Conservation (phyloP, 495 filamentous ascomycete genomes). For the Lepraria neglecta region DNA sequence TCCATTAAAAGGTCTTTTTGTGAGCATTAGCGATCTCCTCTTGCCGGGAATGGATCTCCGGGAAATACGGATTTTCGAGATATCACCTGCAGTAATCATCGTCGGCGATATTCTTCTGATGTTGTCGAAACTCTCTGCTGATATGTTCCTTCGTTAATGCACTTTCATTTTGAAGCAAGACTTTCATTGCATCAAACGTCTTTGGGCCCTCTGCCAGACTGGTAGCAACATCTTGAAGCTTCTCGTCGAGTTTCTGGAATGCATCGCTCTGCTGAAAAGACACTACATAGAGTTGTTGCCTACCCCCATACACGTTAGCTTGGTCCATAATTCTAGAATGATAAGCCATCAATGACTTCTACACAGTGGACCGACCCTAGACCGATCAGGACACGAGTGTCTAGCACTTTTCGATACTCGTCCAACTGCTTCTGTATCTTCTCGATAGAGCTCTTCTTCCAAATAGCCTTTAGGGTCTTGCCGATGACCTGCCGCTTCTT, state of each 20-base stretch:
- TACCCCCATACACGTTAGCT: neutral
- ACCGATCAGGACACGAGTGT: slow-evolving; percentile 13
- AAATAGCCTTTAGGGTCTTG: neutral
- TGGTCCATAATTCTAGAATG: neutral
- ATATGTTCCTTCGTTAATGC: neutral
- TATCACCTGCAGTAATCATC: neutral
- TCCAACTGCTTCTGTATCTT: slow-evolving; percentile 5
- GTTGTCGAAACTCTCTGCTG: neutral
- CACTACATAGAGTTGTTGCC: neutral
- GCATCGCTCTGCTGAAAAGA: neutral
- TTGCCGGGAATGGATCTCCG: slow-evolving; percentile 11
- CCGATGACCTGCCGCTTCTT: neutral
- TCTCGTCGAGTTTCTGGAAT: neutral
- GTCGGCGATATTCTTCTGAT: neutral
- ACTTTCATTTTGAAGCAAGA: neutral
- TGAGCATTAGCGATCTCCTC: slow-evolving; percentile 18
- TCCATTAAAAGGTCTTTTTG: slow-evolving; percentile 18
- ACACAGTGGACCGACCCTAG: neutral
- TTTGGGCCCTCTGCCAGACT: neutral
- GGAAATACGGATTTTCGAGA: slow-evolving; percentile 11
- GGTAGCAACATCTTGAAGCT: neutral
- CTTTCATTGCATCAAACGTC: neutral
- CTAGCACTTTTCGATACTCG: slow-evolving; percentile 12
- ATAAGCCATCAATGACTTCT: too few relatives aligned
- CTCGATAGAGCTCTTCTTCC: neutral